Conservation (phyloP, 2,329 filamentous ascomycete species). For the Aspergillus sp. region DNA sequence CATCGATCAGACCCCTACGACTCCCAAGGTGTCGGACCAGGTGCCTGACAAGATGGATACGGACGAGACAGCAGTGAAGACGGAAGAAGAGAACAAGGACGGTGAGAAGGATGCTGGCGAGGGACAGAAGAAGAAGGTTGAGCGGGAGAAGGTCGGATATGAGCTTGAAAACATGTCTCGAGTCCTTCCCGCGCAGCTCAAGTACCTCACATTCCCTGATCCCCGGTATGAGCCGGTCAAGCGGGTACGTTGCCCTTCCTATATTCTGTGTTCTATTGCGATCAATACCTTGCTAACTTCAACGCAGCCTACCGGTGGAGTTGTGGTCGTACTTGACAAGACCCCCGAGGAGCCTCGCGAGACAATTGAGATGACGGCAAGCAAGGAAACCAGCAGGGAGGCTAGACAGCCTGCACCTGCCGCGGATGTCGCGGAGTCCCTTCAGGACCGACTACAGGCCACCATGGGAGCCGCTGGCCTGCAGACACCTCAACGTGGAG, state of each 20-base stretch:
- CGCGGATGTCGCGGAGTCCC: slow-evolving; percentile 37
- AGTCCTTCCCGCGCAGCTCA: slow-evolving; percentile 87
- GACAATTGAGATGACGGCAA: slow-evolving; percentile 87
- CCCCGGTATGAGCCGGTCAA: slow-evolving; percentile 92
- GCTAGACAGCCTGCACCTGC: slow-evolving; percentile 25
- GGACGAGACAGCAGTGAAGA: slow-evolving; percentile 58
- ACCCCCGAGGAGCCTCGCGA: slow-evolving; percentile 75
- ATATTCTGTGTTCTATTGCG: background rate
- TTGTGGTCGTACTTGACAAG: slow-evolving; percentile 86
- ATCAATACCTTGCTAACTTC: slow-evolving; percentile 43
- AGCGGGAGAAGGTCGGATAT: slow-evolving; percentile 96
- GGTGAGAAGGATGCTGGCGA: slow-evolving; percentile 63
- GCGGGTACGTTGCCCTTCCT: slow-evolving; percentile 63
- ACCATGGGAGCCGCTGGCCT: slow-evolving; percentile 38
- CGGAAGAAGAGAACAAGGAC: slow-evolving; percentile 60
- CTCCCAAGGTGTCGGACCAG: slow-evolving; percentile 64
- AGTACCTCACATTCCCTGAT: slow-evolving; percentile 90
- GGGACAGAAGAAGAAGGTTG: slow-evolving; percentile 80
- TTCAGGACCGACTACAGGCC: slow-evolving; percentile 46
- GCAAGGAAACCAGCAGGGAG: slow-evolving; percentile 60
- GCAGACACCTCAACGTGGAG: slow-evolving; percentile 36
- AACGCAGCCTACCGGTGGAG: slow-evolving; percentile 81
- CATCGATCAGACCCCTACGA: slow-evolving; percentile 76
- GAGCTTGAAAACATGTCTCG: slow-evolving; percentile 97
- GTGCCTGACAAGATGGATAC: slow-evolving; percentile 84